Evolutionary conservation across 2,329 filamentous ascomycete genomes (phyloP).

Genomic region (Pseudogymnoascus sp.): DNA sequence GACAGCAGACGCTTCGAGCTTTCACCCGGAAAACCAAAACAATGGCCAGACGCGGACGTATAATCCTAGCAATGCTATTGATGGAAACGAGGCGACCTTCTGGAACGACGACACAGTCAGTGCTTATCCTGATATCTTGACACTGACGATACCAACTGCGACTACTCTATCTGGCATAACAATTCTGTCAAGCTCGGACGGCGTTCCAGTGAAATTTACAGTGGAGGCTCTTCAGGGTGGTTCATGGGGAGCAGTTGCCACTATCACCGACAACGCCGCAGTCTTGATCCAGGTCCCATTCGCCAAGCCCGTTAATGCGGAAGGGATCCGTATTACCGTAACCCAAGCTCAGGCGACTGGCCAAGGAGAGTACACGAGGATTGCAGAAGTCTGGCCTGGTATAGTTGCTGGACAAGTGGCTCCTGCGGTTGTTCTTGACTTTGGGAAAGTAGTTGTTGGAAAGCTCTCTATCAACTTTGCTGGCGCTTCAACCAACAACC

Average conservation of each 20-base stretch:
- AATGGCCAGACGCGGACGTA: background rate
- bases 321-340: background rate
- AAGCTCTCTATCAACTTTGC: slow-evolving; percentile 37
- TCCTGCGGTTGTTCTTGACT: slow-evolving; percentile 41
- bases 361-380: background rate
- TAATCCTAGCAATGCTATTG: background rate
- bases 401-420: slow-evolving; percentile 7
- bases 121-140: background rate
- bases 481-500: slow-evolving; percentile 24
- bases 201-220: background rate
- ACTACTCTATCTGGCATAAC: background rate
- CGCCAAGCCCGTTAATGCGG: background rate
- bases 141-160: background rate
- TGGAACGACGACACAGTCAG: slow-evolving; percentile 1
- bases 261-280: background rate
- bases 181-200: background rate
- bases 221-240: slow-evolving; percentile 1
- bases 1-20: slow-evolving; percentile 4
- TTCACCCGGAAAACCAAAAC: background rate
- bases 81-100: background rate
- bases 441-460: slow-evolving; percentile 41
- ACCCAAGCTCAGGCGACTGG: background rate
- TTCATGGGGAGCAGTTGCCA: background rate
- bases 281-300: background rate
- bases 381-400: slow-evolving; percentile 4